A percentile compares a stretch with the other conserved stretches of the same genome.
phyloP scores from a whole-genome alignment of 164 flowering plant species.

The Sextonia rubra region DNA sequence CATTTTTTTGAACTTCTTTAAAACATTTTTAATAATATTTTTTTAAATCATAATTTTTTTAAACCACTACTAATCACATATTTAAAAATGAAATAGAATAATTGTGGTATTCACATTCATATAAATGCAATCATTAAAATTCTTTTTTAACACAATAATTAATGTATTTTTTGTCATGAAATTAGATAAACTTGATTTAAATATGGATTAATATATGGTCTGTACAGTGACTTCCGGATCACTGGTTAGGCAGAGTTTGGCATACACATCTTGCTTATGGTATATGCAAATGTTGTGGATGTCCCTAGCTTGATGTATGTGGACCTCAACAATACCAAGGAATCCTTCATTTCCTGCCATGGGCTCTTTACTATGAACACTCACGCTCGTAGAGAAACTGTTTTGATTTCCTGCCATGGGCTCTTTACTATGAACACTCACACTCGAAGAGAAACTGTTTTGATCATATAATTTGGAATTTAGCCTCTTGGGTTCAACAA shows the following conservation, averaged over 20 bases:
- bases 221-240: constrained; percentile 68
- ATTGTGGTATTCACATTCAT: no score
- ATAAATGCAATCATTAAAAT: no score
- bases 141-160: no score
- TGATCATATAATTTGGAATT: constrained; percentile 18
- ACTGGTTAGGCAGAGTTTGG: constrained; percentile 75
- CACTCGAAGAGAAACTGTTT: constrained; percentile 18
- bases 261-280: constrained; percentile 98
- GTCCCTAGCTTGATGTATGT: constrained; percentile 82
- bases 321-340: constrained; percentile 71
- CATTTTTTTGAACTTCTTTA: no score
- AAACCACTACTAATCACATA: no score
- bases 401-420: constrained; percentile 16
- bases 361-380: constrained; percentile 24
- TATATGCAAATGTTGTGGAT: constrained; percentile 97
- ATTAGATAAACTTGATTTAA: no score
- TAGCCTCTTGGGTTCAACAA: constrained; percentile 34
- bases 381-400: constrained; percentile 23
- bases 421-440: constrained; percentile 26
- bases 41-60: no score
- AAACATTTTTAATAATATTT: no score
- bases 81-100: no score
- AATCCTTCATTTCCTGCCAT: constrained; percentile 19
- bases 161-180: no score
- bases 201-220: no score